Evolutionary conservation across 306 rosid genomes (phyloP).

Genomic region (Leucaena leucocephala): DNA sequence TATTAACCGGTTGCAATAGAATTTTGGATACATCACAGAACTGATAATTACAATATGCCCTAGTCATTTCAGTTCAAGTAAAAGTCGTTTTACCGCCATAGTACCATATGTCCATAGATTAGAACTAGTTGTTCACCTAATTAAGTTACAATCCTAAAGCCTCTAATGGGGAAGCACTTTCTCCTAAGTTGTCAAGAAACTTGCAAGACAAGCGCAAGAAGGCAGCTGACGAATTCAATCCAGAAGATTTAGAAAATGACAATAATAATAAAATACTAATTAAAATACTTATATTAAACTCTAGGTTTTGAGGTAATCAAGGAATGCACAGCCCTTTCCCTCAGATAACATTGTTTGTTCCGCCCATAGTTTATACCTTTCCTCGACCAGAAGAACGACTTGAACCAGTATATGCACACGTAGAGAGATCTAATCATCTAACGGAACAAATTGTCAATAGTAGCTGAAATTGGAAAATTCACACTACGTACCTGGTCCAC

Average conservation of each 20-base stretch:
- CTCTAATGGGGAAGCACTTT: neutral
- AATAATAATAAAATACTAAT: neutral
- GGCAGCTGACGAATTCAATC: neutral
- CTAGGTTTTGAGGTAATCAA: neutral
- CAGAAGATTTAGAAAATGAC: neutral
- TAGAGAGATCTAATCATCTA: neutral
- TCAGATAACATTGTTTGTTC: conserved; percentile 9
- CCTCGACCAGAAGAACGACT: neutral
- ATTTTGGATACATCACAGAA: neutral
- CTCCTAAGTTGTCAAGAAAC: neutral
- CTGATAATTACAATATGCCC: neutral
- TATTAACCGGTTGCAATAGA: neutral
- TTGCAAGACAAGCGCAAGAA: neutral
- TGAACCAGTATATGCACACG: neutral
- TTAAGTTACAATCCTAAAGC: neutral
- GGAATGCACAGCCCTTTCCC: neutral
- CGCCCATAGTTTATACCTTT: neutral
- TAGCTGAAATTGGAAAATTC: conserved; percentile 5
- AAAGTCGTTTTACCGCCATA: neutral
- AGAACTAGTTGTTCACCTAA: neutral
- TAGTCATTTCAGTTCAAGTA: neutral
- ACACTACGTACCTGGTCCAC: conserved; percentile 53
- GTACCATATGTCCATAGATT: neutral
- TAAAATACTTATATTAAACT: too few relatives aligned
- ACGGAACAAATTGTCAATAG: neutral